phyloP scores from a whole-genome alignment of 768 basidiomycete species.

The Termitomyces sp. region DNA sequence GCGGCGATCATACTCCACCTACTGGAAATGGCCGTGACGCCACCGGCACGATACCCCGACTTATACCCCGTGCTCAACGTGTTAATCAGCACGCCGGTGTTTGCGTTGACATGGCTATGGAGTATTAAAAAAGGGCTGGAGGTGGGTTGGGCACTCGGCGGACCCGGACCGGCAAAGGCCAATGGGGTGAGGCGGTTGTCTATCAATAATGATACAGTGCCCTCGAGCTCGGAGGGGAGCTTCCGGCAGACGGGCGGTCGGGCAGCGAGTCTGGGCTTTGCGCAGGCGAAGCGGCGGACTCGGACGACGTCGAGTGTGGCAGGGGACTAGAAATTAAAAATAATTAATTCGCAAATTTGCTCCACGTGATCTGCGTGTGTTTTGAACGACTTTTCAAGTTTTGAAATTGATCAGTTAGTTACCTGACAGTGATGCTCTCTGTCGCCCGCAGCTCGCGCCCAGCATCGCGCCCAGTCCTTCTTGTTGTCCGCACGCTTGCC shows the following conservation, averaged over 20 bases:
- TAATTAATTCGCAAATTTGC: too few species aligned
- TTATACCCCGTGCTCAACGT: slow-evolving; percentile 83
- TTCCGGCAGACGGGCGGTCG: slow-evolving; percentile 17
- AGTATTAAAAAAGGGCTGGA: slow-evolving; percentile 78
- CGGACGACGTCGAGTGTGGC: background rate
- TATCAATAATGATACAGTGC: background rate
- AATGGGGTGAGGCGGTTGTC: slow-evolving; percentile 5
- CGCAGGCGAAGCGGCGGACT: background rate
- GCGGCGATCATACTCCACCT: slow-evolving; percentile 53
- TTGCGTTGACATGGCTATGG: slow-evolving; percentile 84
- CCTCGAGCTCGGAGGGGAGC: slow-evolving; percentile 2
- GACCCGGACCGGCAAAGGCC: slow-evolving; percentile 27
- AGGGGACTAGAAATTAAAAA: background rate
- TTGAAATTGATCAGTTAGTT: background rate
- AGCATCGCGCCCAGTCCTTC: slow-evolving; percentile 16
- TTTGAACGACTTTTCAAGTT: background rate
- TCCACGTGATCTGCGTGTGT: background rate
- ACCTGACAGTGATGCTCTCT: slow-evolving; percentile 8
- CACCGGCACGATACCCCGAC: slow-evolving; percentile 80
- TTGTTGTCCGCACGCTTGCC: slow-evolving; percentile 33
- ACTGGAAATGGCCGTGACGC: slow-evolving; percentile 51
- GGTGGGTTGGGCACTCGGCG: slow-evolving; percentile 73
- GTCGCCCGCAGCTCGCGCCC: slow-evolving; percentile 3
- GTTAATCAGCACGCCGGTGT: slow-evolving; percentile 73
- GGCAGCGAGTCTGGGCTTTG: slow-evolving; percentile 16